phyloP scores from a whole-genome alignment of 345 rosid genomes.

The Eucalyptus victrix region DNA sequence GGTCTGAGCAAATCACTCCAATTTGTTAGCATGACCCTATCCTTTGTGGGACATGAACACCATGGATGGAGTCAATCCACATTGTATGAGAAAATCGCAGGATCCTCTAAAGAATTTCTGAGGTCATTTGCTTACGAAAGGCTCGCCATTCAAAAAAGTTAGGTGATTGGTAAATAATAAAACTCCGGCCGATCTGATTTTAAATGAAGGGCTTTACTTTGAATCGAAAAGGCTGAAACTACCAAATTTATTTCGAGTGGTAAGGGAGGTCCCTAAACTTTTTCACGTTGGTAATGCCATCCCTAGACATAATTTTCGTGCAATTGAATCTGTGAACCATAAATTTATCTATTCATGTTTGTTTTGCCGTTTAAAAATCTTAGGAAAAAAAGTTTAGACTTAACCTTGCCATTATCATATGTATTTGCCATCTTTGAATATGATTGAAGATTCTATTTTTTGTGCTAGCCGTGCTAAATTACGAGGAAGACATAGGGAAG shows the following conservation, averaged over 20 bases:
- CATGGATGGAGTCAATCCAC: neutral
- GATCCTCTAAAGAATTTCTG: neutral
- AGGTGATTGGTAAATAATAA: neutral
- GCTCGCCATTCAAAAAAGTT: neutral
- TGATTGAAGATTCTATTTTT: neutral
- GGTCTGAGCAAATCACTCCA: neutral
- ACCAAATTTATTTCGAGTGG: neutral
- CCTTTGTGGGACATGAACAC: neutral
- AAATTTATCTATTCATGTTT: neutral
- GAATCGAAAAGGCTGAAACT: neutral
- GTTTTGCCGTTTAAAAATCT: neutral
- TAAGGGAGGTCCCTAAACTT: neutral
- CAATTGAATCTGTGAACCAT: neutral
- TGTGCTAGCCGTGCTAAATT: conserved; percentile 18
- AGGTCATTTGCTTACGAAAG: neutral
- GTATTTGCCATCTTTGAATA: neutral
- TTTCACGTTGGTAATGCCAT: neutral
- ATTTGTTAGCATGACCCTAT: neutral
- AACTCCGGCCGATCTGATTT: neutral
- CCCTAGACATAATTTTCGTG: neutral
- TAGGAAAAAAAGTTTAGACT: neutral
- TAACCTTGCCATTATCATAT: neutral
- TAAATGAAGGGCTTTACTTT: neutral
- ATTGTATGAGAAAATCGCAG: neutral
- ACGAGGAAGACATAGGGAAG: conserved; percentile 24